Base-by-base conservation (phyloP, 805 yeast genomes). In the Candida sithepensis region DNA sequence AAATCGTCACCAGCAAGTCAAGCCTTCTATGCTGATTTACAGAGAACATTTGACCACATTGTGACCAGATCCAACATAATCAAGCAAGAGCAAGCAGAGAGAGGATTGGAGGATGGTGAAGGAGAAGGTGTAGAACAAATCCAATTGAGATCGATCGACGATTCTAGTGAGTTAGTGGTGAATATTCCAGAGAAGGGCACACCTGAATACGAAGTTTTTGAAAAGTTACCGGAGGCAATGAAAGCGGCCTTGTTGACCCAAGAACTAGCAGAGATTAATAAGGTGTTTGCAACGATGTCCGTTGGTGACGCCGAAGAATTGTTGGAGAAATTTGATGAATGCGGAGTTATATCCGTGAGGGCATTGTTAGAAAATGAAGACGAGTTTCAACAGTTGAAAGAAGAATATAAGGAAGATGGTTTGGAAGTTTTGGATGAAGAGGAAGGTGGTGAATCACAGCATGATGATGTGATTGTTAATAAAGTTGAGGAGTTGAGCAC, bases 111-210 rank as follows among this genome's bases (percentile, higher is more conserved):
- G 12, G 71, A 64, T 21, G 77, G 65, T 32, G 71, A 66, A 24
- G 78, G 66, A 36, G 91, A 81, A 41, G 74, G 66, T n/a, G 92
- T 82, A 43, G 92, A 84, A 48, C 82, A 85, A 50, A 90, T 92
- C 55, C 99, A 92, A 68, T 73, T 92, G 61, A 87, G 87, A 61
- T 81, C 96, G 0, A 76, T 91, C 49, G 98, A 92, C 66, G 96
- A 94, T 38, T 76, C 82, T 49, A 79, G 90, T 2, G 83, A 85
- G 64, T 73, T 92, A 39, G 74, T 79, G 42, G 88, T 92, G 13
- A 77, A 74, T 48, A 68, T 88, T 14, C 97, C 97, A 6, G 67
- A 68, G 45, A 77, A 77, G n/a, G 74, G 77, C 3, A 67, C 75
- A 3, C 73, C 75, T 2, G 69, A 64, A 19, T 83, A 77, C 60